phyloP scores from a whole-genome alignment of 306 rosid species.

The Ceratonia siliqua region DNA sequence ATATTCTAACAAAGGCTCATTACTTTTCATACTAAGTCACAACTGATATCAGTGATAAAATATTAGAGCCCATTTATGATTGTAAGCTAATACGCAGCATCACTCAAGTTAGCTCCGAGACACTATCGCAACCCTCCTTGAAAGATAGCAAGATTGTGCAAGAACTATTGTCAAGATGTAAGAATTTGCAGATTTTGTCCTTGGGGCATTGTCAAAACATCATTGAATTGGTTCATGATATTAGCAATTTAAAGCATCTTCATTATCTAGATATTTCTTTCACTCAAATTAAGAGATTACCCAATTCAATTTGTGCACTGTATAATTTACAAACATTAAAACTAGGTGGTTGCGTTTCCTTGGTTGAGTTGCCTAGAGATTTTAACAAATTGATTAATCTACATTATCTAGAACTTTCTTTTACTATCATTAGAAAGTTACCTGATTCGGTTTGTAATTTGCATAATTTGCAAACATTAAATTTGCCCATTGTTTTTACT shows the following conservation, averaged over 20 bases:
- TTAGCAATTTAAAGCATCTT: not conserved
- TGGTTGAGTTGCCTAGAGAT: not conserved
- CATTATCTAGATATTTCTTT: not conserved
- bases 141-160: not conserved
- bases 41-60: accelerated
- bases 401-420: not conserved
- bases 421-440: not conserved
- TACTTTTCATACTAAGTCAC: not conserved
- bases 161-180: not conserved
- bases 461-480: not conserved
- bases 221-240: not conserved
- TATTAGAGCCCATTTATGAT: not conserved
- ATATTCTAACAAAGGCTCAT: not conserved
- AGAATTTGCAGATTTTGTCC: not conserved
- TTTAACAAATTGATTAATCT: not conserved
- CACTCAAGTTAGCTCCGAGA: not conserved
- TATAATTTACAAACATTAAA: not conserved
- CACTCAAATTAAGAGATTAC: not conserved
- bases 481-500: not conserved
- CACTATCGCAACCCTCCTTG: not conserved
- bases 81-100: not conserved
- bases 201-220: accelerated
- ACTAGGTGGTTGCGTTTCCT: not conserved
- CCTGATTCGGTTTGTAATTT: not conserved
- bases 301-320: not conserved